Conservation (phyloP, 495 filamentous ascomycete genomes). For the Massariosphaeria phaeospora region DNA sequence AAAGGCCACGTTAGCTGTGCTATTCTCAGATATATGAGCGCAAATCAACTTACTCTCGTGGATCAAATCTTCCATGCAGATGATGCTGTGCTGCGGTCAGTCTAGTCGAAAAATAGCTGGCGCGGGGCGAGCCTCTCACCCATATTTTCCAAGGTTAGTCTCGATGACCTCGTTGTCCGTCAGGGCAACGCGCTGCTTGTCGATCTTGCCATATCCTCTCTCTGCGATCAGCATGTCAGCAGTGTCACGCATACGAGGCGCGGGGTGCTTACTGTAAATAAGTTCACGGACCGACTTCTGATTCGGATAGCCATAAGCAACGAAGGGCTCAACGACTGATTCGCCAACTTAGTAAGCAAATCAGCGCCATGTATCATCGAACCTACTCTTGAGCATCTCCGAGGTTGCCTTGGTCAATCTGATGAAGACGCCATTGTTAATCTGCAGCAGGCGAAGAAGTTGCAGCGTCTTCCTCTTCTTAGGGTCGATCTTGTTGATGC, state of each 20-base stretch:
- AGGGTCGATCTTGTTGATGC: conserved; percentile 99
- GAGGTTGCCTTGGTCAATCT: conserved; percentile 94
- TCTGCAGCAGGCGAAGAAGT: conserved; percentile 97
- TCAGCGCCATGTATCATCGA: not conserved
- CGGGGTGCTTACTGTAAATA: conserved; percentile 62
- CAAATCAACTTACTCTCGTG: conserved; percentile 64
- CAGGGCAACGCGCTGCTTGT: conserved; percentile 91
- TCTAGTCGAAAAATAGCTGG: not conserved
- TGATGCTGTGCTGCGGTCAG: conserved; percentile 54
- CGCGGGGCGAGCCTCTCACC: conserved; percentile 3
- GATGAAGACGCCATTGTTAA: conserved; percentile 99
- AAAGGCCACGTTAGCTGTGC: not conserved
- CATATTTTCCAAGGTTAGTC: conserved; percentile 91
- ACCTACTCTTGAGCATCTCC: conserved; percentile 79
- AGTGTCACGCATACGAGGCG: not conserved
- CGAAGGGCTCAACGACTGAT: conserved; percentile 79
- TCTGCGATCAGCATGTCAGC: conserved; percentile 15
- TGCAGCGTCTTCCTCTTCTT: conserved; percentile 99
- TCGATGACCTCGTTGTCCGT: conserved; percentile 98
- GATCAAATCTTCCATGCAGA: conserved; percentile 98
- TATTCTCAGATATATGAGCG: not conserved
- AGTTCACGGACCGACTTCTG: conserved; percentile 98
- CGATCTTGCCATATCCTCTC: conserved; percentile 44
- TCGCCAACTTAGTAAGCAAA: not conserved
- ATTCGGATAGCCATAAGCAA: conserved; percentile 98